Conservation (phyloP, 2,329 filamentous ascomycete genomes). For the Tolypocladium ophioglossoides region DNA sequence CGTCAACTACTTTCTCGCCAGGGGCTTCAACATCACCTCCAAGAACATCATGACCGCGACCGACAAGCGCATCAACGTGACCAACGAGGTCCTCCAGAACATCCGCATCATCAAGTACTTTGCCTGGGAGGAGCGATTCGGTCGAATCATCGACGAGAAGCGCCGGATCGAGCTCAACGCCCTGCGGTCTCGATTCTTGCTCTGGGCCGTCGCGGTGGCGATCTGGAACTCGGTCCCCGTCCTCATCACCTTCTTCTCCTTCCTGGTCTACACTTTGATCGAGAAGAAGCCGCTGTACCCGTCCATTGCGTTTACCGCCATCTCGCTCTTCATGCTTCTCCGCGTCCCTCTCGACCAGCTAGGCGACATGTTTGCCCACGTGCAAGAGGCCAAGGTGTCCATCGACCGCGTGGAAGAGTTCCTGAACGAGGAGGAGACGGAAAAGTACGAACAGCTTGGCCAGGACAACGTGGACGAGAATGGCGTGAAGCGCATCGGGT, state of each 20-base stretch:
- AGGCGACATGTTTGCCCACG: conserved; percentile 97
- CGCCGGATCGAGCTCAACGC: conserved; percentile 67
- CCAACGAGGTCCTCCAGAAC: conserved; percentile 93
- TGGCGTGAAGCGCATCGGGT: conserved; percentile 68
- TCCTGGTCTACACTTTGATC: conserved; percentile 82
- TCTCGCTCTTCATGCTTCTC: conserved; percentile 90
- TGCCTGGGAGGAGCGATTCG: conserved; percentile 91
- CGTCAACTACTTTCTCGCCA: conserved; percentile 80
- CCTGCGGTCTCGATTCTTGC: conserved; percentile 70
- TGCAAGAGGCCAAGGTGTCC: conserved; percentile 94
- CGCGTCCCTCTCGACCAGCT: conserved; percentile 90
- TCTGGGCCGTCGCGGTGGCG: conserved; percentile 87
- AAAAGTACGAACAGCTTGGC: conserved; percentile 82
- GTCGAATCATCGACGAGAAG: conserved; percentile 80
- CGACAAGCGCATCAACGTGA: conserved; percentile 90
- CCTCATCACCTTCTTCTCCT: conserved; percentile 92
- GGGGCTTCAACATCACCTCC: conserved; percentile 75
- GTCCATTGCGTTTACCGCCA: conserved; percentile 88
- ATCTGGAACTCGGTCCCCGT: conserved; percentile 96
- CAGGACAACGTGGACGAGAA: conserved; percentile 57
- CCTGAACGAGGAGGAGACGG: conserved; percentile 84
- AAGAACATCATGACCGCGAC: conserved; percentile 88
- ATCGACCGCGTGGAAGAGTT: conserved; percentile 96
- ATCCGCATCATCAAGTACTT: conserved; percentile 99
- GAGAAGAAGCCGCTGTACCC: conserved; percentile 85